Evolutionary conservation across 1,284 basidiomycete species (phyloP).

Genomic region (Cutaneotrichosporon sp.): DNA sequence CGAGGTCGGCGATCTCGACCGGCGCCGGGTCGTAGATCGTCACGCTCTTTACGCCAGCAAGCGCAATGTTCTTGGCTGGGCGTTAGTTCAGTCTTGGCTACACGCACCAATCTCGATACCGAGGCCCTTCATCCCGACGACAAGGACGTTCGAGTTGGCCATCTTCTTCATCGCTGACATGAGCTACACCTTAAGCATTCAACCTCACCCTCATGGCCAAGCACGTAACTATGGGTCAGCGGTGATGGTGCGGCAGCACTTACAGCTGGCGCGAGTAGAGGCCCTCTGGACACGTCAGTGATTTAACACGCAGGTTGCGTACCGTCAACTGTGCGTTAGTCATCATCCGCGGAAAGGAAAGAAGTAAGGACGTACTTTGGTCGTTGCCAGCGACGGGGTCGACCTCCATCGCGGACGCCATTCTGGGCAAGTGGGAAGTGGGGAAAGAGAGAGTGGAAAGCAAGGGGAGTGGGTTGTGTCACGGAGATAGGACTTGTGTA

Average conservation of each 20-base stretch:
- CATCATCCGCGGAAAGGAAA: not conserved
- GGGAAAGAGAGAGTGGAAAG: not conserved
- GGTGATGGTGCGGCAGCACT: not conserved
- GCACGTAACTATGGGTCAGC: constrained; percentile 69
- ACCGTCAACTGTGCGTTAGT: constrained; percentile 42
- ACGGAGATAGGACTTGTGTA: not conserved
- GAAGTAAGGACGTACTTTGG: constrained; percentile 37
- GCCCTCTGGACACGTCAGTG: constrained; percentile 60
- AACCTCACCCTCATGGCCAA: constrained; percentile 84
- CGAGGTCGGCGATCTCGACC: constrained; percentile 81
- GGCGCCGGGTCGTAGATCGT: constrained; percentile 93
- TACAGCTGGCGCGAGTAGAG: constrained; percentile 94
- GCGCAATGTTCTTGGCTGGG: constrained; percentile 90
- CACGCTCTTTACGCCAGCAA: constrained; percentile 97
- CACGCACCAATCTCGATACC: constrained; percentile 89
- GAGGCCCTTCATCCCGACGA: constrained; percentile 88
- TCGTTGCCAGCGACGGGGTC: constrained; percentile 39
- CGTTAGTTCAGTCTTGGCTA: constrained; percentile 4
- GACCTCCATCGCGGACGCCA: constrained; percentile 51
- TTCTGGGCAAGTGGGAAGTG: constrained; percentile 19
- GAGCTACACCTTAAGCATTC: not conserved
- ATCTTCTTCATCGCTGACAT: constrained; percentile 94
- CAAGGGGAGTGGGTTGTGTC: not conserved
- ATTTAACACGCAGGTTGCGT: constrained; percentile 18
- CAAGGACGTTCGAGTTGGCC: constrained; percentile 92